These are phyloP conservation scores for Salix suchowensis DNA, from an alignment of 345 rosid species.

Conservation along the genomic window DNA sequence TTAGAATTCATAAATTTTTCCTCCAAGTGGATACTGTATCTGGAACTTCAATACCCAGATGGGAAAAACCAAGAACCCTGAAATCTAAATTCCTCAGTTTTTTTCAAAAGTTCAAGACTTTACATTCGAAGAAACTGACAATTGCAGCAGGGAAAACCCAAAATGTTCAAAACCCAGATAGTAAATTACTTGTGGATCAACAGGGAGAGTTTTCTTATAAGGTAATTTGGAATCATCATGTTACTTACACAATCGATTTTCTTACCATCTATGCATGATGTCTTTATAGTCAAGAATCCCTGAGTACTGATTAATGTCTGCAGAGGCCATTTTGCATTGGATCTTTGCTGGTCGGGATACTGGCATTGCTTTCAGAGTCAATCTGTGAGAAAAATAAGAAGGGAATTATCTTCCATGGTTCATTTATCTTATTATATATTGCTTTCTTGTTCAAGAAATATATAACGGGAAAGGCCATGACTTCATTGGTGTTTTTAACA, in stretches of 20 bases:
- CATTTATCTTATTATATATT: not conserved
- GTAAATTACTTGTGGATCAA: not conserved
- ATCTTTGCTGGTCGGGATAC: slow-evolving; percentile 8
- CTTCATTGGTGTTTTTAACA: not conserved
- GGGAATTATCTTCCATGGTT: not conserved
- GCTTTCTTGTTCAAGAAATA: not conserved
- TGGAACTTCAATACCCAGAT: not conserved
- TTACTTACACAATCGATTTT: not conserved
- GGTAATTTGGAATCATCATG: not conserved
- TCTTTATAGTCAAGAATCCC: not conserved
- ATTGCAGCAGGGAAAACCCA: not conserved
- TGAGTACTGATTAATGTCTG: not conserved
- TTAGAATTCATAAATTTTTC: slow-evolving; percentile 21
- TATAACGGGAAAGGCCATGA: not conserved
- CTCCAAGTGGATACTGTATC: slow-evolving; percentile 25
- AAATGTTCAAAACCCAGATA: slow-evolving; percentile 11
- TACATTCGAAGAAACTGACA: not conserved
- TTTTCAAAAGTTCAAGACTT: slow-evolving; percentile 2
- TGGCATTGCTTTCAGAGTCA: slow-evolving; percentile 9
- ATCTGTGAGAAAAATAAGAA: slow-evolving; percentile 3
- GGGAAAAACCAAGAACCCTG: not conserved
- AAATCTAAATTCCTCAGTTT: slow-evolving; percentile 22
- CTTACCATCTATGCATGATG: too few species aligned
- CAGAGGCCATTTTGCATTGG: slow-evolving; percentile 8
- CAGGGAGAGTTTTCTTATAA: not conserved